Conservation (phyloP, 208 protist genomes). For the Wallacemonas rigidus region DNA sequence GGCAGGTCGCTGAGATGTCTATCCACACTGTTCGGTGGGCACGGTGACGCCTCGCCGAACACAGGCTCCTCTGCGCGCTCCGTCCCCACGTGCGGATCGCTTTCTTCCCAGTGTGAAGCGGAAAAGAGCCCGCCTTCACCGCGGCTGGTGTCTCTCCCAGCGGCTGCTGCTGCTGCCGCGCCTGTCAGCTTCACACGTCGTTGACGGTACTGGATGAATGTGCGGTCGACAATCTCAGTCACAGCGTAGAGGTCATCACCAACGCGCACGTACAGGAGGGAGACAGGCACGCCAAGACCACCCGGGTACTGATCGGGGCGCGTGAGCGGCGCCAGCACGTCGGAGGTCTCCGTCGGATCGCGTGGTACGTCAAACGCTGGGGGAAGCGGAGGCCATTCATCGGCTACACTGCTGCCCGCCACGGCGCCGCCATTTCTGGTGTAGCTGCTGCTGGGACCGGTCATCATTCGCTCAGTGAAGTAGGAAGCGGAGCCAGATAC, state of each 20-base stretch:
- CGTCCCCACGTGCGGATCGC: too few species aligned
- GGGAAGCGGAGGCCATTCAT: not conserved
- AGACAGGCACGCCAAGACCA: constrained; percentile 47
- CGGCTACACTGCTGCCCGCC: too few species aligned
- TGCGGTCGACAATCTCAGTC: constrained; percentile 62
- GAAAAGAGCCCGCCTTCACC: not conserved
- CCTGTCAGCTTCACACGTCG: constrained; percentile 38
- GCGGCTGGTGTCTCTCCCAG: constrained; percentile 6
- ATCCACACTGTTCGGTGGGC: not conserved
- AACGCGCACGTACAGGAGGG: constrained; percentile 63
- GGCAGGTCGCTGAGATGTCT: not conserved
- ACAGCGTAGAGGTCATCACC: constrained; percentile 68
- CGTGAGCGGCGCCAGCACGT: constrained; percentile 27
- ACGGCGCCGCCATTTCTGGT: not conserved
- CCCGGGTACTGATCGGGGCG: constrained; percentile 30
- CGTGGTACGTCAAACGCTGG: not conserved
- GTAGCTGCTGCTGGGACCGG: not conserved
- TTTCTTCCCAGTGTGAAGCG: too few species aligned
- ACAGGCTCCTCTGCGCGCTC: not conserved
- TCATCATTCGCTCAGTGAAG: too few species aligned
- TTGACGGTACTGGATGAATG: constrained; percentile 74
- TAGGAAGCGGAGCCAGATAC: not conserved
- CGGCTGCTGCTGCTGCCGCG: constrained; percentile 17
- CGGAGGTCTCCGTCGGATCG: not conserved
- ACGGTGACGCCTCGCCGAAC: not conserved